Percentiles rank a stretch among this genome's conserved stretches.
phyloP scores from a whole-genome alignment of 2,329 filamentous ascomycete species.

The Aspergillus sp. region DNA sequence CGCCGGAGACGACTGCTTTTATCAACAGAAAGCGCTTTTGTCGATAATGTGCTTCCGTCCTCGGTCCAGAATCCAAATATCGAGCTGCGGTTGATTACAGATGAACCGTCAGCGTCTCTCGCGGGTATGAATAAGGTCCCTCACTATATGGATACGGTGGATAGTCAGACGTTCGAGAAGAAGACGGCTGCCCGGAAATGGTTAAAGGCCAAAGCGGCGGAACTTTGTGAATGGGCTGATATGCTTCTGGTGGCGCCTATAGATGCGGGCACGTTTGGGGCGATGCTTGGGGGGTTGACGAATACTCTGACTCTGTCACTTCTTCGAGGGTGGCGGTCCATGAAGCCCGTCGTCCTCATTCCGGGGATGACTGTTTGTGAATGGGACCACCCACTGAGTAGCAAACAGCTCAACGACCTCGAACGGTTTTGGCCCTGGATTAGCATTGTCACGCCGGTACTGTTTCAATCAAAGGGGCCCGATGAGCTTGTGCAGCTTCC shows the following conservation, averaged over 20 bases:
- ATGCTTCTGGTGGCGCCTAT: conserved; percentile 76
- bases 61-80: conserved; percentile 31
- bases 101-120: conserved; percentile 30
- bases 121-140: conserved; percentile 31
- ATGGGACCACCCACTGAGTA: conserved; percentile 86
- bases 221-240: conserved; percentile 80
- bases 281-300: conserved; percentile 78
- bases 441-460: conserved; percentile 66
- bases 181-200: conserved; percentile 31
- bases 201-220: conserved; percentile 39
- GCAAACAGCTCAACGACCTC: conserved; percentile 77
- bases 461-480: conserved; percentile 67
- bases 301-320: conserved; percentile 75
- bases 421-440: conserved; percentile 81
- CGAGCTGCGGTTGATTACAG: conserved; percentile 36
- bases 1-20: conserved; percentile 26
- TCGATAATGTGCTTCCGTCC: conserved; percentile 30
- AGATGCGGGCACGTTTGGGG: conserved; percentile 73
- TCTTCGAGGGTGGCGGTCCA: conserved; percentile 75
- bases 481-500: conserved; percentile 42
- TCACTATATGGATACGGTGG: conserved; percentile 35
- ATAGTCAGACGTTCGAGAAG: conserved; percentile 32
- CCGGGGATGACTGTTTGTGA: conserved; percentile 82
- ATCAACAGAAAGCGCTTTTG: conserved; percentile 34
- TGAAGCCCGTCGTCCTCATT: conserved; percentile 75